These are phyloP conservation scores for Nidula microcarpa DNA, from an alignment of 768 basidiomycete species.

Conservation along the genomic window DNA sequence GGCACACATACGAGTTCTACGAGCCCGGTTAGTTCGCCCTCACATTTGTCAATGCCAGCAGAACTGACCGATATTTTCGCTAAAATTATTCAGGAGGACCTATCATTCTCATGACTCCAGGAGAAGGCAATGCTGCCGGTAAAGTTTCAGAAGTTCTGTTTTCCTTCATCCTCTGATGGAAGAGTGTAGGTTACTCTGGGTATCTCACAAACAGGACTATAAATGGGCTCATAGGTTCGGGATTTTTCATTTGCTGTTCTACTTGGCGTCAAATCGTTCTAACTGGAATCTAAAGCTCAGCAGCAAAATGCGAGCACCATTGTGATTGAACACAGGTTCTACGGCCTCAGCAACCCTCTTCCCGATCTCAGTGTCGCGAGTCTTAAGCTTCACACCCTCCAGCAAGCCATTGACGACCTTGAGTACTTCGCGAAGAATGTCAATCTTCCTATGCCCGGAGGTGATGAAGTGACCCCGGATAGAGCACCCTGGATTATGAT, in stretches of 20 bases:
- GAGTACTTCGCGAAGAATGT: slow-evolving; percentile 68
- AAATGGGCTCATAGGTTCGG: slow-evolving; percentile 49
- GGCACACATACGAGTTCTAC: slow-evolving; percentile 68
- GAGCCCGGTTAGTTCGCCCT: slow-evolving; percentile 31
- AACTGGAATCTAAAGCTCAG: slow-evolving; percentile 35
- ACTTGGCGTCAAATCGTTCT: neutral
- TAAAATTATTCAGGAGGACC: slow-evolving; percentile 37
- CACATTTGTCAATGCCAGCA: neutral
- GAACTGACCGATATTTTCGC: slow-evolving; percentile 9
- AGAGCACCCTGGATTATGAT: slow-evolving; percentile 47
- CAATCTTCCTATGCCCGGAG: slow-evolving; percentile 65
- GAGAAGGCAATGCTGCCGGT: slow-evolving; percentile 58
- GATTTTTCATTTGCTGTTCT: neutral
- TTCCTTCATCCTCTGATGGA: neutral
- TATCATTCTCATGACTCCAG: slow-evolving; percentile 63
- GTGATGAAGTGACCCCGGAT: slow-evolving; percentile 53
- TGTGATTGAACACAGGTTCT: slow-evolving; percentile 72
- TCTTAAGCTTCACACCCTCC: slow-evolving; percentile 58
- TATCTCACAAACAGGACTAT: slow-evolving; percentile 66
- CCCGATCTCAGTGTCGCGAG: slow-evolving; percentile 55
- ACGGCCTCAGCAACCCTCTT: slow-evolving; percentile 67
- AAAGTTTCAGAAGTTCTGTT: slow-evolving; percentile 5
- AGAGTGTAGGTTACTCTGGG: slow-evolving; percentile 30
- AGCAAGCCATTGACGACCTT: slow-evolving; percentile 72
- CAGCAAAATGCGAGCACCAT: slow-evolving; percentile 60